Conservation (phyloP, 495 filamentous ascomycete genomes). For the Penicillium desertorum region DNA sequence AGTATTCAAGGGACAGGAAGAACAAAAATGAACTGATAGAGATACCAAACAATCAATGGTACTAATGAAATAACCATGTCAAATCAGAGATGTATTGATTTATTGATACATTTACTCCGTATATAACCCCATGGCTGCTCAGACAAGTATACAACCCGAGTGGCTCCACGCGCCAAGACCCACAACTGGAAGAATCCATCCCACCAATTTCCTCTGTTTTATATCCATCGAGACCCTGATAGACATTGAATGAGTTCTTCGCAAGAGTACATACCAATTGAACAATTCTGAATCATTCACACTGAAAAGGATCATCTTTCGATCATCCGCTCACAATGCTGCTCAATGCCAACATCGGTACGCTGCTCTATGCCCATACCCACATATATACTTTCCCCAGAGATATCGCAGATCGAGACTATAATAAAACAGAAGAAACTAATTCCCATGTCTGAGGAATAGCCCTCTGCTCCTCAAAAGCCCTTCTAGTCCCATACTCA, state of each 20-base stretch:
- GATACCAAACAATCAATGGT: conserved; percentile 8
- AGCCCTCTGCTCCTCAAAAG: conserved; percentile 65
- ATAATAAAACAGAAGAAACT: not conserved
- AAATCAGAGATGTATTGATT: not conserved
- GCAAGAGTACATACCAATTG: not conserved
- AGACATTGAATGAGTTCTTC: not conserved
- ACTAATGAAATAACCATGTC: conserved; percentile 1
- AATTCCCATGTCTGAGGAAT: not conserved
- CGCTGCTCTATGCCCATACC: conserved; percentile 1
- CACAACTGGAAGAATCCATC: conserved; percentile 13
- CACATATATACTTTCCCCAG: conserved; percentile 10
- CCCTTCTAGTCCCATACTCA: conserved; percentile 83
- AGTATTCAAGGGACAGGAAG: conserved; percentile 47
- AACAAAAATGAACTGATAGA: conserved; percentile 37
- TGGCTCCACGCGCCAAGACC: conserved; percentile 25
- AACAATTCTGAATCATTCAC: not conserved
- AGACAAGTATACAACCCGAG: not conserved
- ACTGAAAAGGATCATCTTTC: not conserved
- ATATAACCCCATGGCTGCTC: not conserved
- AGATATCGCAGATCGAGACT: not conserved
- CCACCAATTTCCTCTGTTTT: conserved; percentile 8
- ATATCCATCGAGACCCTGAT: conserved; percentile 1
- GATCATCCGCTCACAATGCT: conserved; percentile 29
- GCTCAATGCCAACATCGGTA: conserved; percentile 45
- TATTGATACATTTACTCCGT: not conserved